Evolutionary conservation across 441 rosid species (phyloP), one percentile per base, ranked within the genome.

Genomic region (Sinapis alba): DNA sequence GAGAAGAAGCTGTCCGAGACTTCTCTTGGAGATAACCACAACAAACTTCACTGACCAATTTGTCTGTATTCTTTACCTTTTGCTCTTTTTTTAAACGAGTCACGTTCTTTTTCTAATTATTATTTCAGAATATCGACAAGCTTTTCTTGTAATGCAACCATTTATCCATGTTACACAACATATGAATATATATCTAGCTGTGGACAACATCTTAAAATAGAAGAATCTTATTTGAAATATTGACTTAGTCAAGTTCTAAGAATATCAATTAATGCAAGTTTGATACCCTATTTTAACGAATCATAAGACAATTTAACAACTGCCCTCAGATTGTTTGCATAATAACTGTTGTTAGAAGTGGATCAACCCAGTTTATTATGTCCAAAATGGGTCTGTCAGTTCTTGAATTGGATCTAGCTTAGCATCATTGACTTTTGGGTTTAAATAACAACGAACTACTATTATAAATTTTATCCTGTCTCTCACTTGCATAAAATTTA

Each of bases 11-110:
- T 27, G 50, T 28, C 8, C 26, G 34, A 21, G 61, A 74, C 61
- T 74, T 66, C 66, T 45, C 50, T 43, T 57, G 26, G 36, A 65
- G 72, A 60, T 32, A 47, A 32, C 26, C 0, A 67, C 67, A 59
- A 23, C 67, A 59, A 45, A 30, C 72, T 30, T 74, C 56, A 74
- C 68, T 60, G 32, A 61, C 69, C 69, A 13, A n/a, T 75, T 61
- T 75, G 58, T 62, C 47, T 68, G 26, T 61, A 51, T 53, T 59
- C 45, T 13, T 7, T 60, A 47, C 56, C 45, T 34, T 36, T 75
- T 34, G 34, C 36, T 62, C 21, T 41, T 58, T 43, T 18, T 51
- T 20, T 2, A 10, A 28, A 20, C 0, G 45, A 54, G 11, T 4
- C 45, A 2, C 4, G 30, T 26, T 26, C 21, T 16, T 54, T 27